Evolutionary conservation across 345 rosid species (phyloP).

Genomic region (Eucalyptus albens): DNA sequence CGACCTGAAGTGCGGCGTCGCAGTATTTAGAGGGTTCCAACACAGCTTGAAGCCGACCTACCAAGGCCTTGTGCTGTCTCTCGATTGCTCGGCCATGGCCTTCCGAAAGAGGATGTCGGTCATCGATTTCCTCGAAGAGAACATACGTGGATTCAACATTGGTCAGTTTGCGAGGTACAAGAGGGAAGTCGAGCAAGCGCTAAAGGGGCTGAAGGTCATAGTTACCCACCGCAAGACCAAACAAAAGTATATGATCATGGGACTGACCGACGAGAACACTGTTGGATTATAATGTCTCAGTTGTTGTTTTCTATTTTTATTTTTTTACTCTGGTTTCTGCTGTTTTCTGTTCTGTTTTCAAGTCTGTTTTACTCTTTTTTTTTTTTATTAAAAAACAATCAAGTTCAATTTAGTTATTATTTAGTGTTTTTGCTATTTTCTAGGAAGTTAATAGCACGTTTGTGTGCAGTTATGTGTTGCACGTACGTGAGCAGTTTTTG

Average conservation of each 20-base stretch:
- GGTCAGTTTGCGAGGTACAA: conserved; percentile 5
- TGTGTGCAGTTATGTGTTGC: no score
- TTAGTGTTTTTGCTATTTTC: no score
- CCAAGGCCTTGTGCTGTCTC: conserved; percentile 58
- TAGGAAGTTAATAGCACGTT: no score
- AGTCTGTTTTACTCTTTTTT: no score
- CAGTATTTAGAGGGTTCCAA: conserved; percentile 56
- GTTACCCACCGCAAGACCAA: conserved; percentile 58
- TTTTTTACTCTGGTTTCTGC: no score
- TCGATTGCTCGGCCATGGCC: conserved; percentile 70
- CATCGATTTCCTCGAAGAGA: conserved; percentile 34
- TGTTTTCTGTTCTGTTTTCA: no score
- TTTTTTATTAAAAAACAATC: no score
- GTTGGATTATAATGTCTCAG: no score
- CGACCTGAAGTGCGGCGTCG: conserved; percentile 53
- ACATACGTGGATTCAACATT: conserved; percentile 16
- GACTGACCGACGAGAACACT: conserved; percentile 14
- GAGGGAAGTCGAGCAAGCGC: conserved; percentile 20
- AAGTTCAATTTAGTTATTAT: no score
- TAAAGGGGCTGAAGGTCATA: conserved; percentile 43
- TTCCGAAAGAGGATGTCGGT: conserved; percentile 56
- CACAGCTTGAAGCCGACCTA: conserved; percentile 67
- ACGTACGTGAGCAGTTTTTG: no score
- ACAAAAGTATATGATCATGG: conserved; percentile 38
- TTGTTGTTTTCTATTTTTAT: no score